Evolutionary conservation across 352 stramenopile species (phyloP).

Genomic region (Thraustochytrium striatum): DNA sequence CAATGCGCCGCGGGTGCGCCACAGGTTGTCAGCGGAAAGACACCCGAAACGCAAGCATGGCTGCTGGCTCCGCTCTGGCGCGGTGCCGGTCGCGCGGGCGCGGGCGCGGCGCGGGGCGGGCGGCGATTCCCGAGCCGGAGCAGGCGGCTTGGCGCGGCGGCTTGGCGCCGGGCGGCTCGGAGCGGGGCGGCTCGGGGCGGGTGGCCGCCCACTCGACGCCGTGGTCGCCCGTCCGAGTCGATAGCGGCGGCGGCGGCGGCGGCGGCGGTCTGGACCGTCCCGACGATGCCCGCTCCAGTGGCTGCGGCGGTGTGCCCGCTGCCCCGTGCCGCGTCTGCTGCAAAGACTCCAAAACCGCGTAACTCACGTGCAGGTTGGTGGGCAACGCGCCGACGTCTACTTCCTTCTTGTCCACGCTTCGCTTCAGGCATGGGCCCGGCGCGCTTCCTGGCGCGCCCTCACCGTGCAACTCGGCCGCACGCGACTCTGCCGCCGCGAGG

Average conservation of each 20-base stretch:
- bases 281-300: not conserved
- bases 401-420: slow-evolving; percentile 17
- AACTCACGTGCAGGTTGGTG: slow-evolving; percentile 24
- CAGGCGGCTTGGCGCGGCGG: no score
- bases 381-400: slow-evolving; percentile 15
- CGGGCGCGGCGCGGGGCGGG: not conserved
- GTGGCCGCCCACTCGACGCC: not conserved
- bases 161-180: not conserved
- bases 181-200: not conserved
- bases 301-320: not conserved
- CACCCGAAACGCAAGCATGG: slow-evolving; percentile 20
- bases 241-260: not conserved
- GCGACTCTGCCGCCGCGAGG: not conserved
- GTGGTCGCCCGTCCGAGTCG: no score
- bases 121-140: no score
- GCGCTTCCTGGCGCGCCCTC: not conserved
- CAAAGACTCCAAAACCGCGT: not conserved
- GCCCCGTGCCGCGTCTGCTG: not conserved
- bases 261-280: not conserved
- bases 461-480: not conserved
- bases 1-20: slow-evolving; percentile 33
- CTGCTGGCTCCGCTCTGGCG: not conserved
- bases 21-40: slow-evolving; percentile 40
- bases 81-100: not conserved
- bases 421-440: slow-evolving; percentile 10